Percentiles rank a stretch among this genome's conserved stretches.
phyloP scores from a whole-genome alignment of 768 basidiomycete species.

The Psilocybe azurescens region DNA sequence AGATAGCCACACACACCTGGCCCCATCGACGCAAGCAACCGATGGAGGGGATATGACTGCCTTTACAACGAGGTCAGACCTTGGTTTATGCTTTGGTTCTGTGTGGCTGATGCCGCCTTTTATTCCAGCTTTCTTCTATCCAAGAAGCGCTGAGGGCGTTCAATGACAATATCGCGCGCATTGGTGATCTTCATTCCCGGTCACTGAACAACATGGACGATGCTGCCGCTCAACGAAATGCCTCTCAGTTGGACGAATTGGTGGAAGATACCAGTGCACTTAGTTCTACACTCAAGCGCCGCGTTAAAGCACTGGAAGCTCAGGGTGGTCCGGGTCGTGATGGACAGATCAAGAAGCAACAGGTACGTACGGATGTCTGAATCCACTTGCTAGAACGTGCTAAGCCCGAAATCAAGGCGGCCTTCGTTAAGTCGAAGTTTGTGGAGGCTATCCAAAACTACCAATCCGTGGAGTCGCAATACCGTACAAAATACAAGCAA shows the following conservation, averaged over 20 bases:
- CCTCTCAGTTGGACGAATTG: conserved; percentile 68
- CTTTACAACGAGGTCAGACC: conserved; percentile 70
- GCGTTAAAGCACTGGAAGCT: conserved; percentile 74
- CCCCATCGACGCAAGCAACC: conserved; percentile 34
- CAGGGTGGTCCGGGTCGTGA: conserved; percentile 71
- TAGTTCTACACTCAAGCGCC: conserved; percentile 69
- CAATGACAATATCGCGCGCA: conserved; percentile 70
- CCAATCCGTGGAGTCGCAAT: conserved; percentile 81
- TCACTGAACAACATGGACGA: conserved; percentile 82
- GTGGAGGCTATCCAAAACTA: conserved; percentile 87
- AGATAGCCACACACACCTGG: conserved; percentile 58
- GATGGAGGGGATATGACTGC: conserved; percentile 62
- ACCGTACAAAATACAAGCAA: conserved; percentile 79
- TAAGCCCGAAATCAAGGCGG: conserved; percentile 44
- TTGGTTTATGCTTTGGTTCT: not conserved
- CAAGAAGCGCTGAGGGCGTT: conserved; percentile 74
- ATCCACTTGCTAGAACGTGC: conserved; percentile 1
- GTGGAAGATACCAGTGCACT: conserved; percentile 75
- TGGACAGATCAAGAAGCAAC: conserved; percentile 77
- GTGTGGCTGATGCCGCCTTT: not conserved
- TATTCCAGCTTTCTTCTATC: conserved; percentile 68
- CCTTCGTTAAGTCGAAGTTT: conserved; percentile 75
- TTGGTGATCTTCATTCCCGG: conserved; percentile 76
- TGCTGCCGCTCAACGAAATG: conserved; percentile 61
- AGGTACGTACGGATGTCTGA: conserved; percentile 46